Evolutionary conservation across 495 filamentous ascomycete genomes (phyloP), one percentile per base, ranked within the genome.

Genomic region (Penicillium longicatenatum): DNA sequence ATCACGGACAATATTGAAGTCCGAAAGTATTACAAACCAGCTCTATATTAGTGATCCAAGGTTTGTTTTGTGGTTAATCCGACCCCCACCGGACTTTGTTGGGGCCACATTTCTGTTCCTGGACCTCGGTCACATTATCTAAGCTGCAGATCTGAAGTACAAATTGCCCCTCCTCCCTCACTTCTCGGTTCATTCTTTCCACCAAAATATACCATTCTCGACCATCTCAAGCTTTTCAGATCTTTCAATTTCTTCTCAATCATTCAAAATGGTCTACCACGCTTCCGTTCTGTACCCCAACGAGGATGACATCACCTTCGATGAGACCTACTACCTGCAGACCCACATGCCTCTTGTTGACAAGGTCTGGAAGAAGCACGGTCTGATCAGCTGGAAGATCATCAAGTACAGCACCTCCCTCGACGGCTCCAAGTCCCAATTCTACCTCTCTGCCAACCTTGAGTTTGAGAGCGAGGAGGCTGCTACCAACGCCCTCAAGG

Each of bases 321-420:
- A 69, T 35, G 61, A 61, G 33, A 42, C 57, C n/a, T 69, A 69
- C 61, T 69, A 69, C 57, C 44, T 69, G 43, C 48, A 62, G 54
- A 57, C 56, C 22, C 66, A 69, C 52, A 67, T 69, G 66, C 66
- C 66, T 12, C 57, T 69, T 6, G 64, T 67, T 11, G 66, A 66
- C 9, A 22, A 21, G 7, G 42, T 30, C 33, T 69, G 66, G 66
- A 61, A 61, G 29, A 55, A 52, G 22, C n/a, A 54, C 26, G 63
- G 66, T 6, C 37, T 69, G 31, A 49, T 35, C 44, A 61, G 57
- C 61, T 67, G 64, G 64, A 50, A 50, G 1, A 41, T 69, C 31
- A 53, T 50, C 55, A 64, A 64, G 49, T 67, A 67, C 54, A 50
- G 54, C 22, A 52, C 19, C 2, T 51, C 57, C 2, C 51, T 69